Conservation (phyloP, 257 asterid species). For the Vinca minor region DNA sequence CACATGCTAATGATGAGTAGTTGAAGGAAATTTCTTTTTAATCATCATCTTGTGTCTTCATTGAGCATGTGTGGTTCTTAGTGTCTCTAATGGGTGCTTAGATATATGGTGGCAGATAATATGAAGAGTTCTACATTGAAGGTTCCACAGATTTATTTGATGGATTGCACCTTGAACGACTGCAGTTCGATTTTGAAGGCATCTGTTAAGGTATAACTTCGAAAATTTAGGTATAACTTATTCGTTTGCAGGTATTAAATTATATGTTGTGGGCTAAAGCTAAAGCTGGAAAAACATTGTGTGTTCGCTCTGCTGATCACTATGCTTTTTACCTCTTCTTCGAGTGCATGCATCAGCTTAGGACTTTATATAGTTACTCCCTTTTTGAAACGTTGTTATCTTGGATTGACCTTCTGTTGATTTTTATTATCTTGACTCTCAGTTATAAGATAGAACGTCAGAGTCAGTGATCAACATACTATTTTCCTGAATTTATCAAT, state of each 20-base stretch:
- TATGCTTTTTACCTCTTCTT: neutral
- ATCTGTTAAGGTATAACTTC: slow-evolving; percentile 47
- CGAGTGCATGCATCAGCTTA: neutral
- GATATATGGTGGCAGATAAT: slow-evolving; percentile 50
- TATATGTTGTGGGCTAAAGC: neutral
- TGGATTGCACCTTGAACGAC: slow-evolving; percentile 89
- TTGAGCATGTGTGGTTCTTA: slow-evolving; percentile 6
- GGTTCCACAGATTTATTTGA: slow-evolving; percentile 76
- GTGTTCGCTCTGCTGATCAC: neutral
- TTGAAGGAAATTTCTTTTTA: neutral
- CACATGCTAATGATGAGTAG: neutral
- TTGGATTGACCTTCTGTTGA: neutral
- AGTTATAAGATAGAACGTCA: neutral
- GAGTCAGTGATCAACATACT: neutral
- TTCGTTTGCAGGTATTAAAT: neutral
- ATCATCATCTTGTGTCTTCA: neutral
- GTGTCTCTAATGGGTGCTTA: slow-evolving; percentile 30
- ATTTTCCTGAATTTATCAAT: neutral
- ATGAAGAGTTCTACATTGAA: slow-evolving; percentile 30
- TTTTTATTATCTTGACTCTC: too few relatives aligned
- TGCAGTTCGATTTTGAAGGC: slow-evolving; percentile 62
- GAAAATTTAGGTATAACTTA: neutral
- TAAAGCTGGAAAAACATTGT: neutral
- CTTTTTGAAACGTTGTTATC: neutral
- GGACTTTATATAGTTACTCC: neutral